These are phyloP conservation scores for Solanum pennellii DNA, from an alignment of 257 asterid species.

Conservation along the genomic window DNA sequence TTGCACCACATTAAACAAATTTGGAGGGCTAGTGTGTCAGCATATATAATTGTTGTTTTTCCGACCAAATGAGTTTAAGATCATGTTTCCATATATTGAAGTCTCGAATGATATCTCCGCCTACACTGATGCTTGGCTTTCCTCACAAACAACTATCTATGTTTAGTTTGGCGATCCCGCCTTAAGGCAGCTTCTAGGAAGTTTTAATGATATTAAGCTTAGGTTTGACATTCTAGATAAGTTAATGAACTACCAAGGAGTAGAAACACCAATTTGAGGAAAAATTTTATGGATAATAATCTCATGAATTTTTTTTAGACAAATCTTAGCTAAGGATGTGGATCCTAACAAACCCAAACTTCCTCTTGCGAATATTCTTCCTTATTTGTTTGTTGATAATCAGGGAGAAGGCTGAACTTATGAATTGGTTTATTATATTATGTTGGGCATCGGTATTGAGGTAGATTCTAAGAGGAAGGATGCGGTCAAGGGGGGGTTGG, in stretches of 20 bases:
- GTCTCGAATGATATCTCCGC: background rate
- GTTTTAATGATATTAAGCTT: background rate
- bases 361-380: background rate
- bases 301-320: background rate
- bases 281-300: background rate
- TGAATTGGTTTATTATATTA: background rate
- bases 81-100: background rate
- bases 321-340: background rate
- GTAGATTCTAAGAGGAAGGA: too few species aligned
- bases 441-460: too few species aligned
- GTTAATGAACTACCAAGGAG: background rate
- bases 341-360: background rate
- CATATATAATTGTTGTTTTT: background rate
- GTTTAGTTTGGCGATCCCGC: background rate
- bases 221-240: background rate
- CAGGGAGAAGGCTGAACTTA: background rate
- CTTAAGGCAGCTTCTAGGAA: background rate
- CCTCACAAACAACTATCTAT: background rate
- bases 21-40: background rate
- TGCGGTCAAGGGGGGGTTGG: too few species aligned
- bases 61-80: background rate
- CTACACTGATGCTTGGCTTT: background rate
- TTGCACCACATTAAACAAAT: too few species aligned
- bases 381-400: background rate
- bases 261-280: background rate